Evolutionary conservation across 2,329 filamentous ascomycete genomes (phyloP).

Genomic region (Fusarium robinianum): DNA sequence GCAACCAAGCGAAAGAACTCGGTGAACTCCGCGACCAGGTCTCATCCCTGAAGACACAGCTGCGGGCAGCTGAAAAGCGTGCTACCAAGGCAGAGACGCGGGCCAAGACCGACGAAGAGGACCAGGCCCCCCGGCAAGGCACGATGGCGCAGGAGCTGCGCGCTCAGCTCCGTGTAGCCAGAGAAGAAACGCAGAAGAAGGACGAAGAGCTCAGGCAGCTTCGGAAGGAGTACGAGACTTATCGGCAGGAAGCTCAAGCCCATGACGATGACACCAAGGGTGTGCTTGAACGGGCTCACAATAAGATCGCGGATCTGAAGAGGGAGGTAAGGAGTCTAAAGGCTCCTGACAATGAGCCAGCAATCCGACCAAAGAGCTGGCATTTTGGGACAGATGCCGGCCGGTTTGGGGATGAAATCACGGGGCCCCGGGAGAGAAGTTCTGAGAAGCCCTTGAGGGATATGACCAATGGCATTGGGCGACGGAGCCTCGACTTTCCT

Average conservation of each 20-base stretch:
- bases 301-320: constrained; percentile 60
- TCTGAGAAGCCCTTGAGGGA: constrained; percentile 1
- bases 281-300: constrained; percentile 60
- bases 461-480: constrained; percentile 15
- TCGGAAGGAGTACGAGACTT: constrained; percentile 56
- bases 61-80: constrained; percentile 54
- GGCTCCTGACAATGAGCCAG: constrained; percentile 26
- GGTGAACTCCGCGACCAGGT: constrained; percentile 57
- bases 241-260: constrained; percentile 58
- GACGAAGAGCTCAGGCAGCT: constrained; percentile 56
- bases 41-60: constrained; percentile 54
- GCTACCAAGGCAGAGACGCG: constrained; percentile 45
- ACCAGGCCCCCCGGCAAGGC: constrained; percentile 27
- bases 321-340: constrained; percentile 56
- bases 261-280: constrained; percentile 60
- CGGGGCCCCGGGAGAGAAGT: neutral
- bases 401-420: constrained; percentile 14
- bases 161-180: constrained; percentile 49
- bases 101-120: constrained; percentile 36
- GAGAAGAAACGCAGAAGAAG: constrained; percentile 51
- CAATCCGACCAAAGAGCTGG: constrained; percentile 38
- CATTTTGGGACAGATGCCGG: constrained; percentile 32
- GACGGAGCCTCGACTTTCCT: constrained; percentile 38
- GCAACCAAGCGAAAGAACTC: constrained; percentile 58
- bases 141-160: constrained; percentile 45